These are phyloP conservation scores for Clohesyomyces aquaticus DNA, from an alignment of 495 filamentous ascomycete genomes.

Conservation along the genomic window DNA sequence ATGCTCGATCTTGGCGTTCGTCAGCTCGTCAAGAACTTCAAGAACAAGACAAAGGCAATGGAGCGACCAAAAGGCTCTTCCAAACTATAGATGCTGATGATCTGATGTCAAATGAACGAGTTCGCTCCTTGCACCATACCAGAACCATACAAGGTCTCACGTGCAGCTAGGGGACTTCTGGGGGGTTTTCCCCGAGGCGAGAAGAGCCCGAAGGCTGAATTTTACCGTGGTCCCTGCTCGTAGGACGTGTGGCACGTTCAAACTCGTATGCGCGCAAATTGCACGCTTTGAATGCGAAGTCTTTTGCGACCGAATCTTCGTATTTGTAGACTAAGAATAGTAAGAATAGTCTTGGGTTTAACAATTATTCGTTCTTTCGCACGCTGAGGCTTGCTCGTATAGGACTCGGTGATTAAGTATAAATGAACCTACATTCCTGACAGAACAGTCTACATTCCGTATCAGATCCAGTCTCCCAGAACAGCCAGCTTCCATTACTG, in stretches of 20 bases:
- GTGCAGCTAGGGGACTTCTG: not conserved
- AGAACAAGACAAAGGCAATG: slow-evolving; percentile 63
- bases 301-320: not conserved
- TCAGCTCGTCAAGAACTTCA: slow-evolving; percentile 74
- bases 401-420: slow-evolving; percentile 2
- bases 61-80: slow-evolving; percentile 49
- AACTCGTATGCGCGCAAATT: slow-evolving; percentile 1
- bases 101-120: not conserved
- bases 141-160: not conserved
- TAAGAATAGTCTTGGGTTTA: no score
- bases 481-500: not conserved
- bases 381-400: no score
- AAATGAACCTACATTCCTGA: not conserved
- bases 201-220: not conserved
- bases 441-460: not conserved
- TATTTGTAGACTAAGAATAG: not conserved
- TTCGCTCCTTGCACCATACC: not conserved
- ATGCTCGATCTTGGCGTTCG: slow-evolving; percentile 70
- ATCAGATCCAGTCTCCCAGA: not conserved
- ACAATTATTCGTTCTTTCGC: no score
- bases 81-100: slow-evolving; percentile 40
- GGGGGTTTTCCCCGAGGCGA: no score
- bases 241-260: not conserved
- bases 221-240: not conserved
- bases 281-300: not conserved